A percentile compares a stretch with the other conserved stretches of the same genome.
Evolutionary conservation across 2,329 filamentous ascomycete species (phyloP).

Genomic region (Fusarium udum): DNA sequence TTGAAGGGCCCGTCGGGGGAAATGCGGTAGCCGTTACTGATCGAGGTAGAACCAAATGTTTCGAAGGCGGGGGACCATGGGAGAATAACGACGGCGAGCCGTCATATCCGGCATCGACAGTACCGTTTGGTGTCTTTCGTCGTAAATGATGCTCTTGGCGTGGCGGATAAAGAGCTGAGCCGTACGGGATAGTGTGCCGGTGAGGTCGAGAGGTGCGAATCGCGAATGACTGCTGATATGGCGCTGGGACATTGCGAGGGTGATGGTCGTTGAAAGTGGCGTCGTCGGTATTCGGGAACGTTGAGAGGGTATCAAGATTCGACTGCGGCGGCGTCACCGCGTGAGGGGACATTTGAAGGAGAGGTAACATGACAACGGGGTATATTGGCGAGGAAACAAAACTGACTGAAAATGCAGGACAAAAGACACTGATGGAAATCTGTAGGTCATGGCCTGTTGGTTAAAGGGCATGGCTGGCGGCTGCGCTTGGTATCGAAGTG

Average conservation of each 20-base stretch:
- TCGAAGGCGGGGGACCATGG: conserved; percentile 78
- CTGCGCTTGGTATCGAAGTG: conserved; percentile 31
- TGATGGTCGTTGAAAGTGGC: conserved; percentile 32
- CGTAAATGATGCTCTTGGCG: conserved; percentile 79
- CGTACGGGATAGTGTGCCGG: conserved; percentile 26
- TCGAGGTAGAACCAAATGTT: conserved; percentile 82
- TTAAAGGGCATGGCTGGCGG: conserved; percentile 50
- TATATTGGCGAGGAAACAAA: conserved; percentile 40
- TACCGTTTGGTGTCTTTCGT: conserved; percentile 94
- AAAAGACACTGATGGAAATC: conserved; percentile 39
- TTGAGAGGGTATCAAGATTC: conserved; percentile 50
- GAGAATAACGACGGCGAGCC: conserved; percentile 78
- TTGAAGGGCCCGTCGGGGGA: conserved; percentile 15
- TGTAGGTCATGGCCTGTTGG: conserved; percentile 55
- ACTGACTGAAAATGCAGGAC: conserved; percentile 41
- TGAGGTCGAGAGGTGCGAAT: conserved; percentile 47
- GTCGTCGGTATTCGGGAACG: conserved; percentile 29
- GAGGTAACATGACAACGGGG: conserved; percentile 57
- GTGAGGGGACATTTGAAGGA: conserved; percentile 61
- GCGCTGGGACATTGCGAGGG: conserved; percentile 43
- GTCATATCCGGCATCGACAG: conserved; percentile 90
- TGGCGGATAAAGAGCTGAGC: conserved; percentile 36
- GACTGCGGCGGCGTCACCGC: conserved; percentile 57
- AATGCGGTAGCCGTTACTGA: conserved; percentile 36
- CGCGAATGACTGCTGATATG: conserved; percentile 45